Percentiles rank a stretch among this genome's conserved stretches.
Evolutionary conservation across 441 rosid species (phyloP).

Genomic region (Euphorbia celastroides): DNA sequence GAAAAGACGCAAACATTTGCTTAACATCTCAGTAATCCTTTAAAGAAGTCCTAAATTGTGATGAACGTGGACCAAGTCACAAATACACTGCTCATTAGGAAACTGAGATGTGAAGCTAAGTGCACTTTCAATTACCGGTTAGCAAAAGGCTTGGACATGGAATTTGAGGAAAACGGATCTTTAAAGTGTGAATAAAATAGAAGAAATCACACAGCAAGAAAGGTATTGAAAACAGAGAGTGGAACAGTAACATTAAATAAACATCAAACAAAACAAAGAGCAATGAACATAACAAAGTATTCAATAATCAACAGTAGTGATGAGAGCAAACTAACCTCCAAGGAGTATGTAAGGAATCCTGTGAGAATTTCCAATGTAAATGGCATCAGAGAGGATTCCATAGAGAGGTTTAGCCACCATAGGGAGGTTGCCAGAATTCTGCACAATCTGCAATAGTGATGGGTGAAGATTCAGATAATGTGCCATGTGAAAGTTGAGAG

Average conservation of each 20-base stretch:
- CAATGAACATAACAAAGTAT: not conserved
- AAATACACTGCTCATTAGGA: not conserved
- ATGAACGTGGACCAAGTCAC: not conserved
- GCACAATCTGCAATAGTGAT: conserved; percentile 71
- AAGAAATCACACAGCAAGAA: not conserved
- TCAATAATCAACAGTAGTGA: not conserved
- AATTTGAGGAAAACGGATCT: not conserved
- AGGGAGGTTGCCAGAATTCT: conserved; percentile 62
- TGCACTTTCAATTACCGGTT: not conserved
- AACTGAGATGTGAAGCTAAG: conserved; percentile 5
- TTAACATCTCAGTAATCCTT: not conserved
- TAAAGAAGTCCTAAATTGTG: not conserved
- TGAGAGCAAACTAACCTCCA: conserved; percentile 48
- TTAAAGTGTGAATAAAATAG: not conserved
- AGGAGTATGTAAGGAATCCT: conserved; percentile 65
- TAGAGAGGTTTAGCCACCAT: conserved; percentile 83
- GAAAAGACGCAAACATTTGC: not conserved
- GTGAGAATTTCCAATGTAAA: conserved; percentile 56
- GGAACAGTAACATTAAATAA: not conserved
- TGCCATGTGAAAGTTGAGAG: conserved; percentile 80
- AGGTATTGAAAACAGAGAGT: conserved; percentile 7
- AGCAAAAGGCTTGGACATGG: conserved; percentile 8
- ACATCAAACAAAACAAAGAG: not conserved
- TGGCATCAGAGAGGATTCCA: conserved; percentile 73
- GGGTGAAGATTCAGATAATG: conserved; percentile 57